These are phyloP conservation scores for Coccomyxa sp. DNA, from an alignment of 139 green algal species.

Conservation along the genomic window DNA sequence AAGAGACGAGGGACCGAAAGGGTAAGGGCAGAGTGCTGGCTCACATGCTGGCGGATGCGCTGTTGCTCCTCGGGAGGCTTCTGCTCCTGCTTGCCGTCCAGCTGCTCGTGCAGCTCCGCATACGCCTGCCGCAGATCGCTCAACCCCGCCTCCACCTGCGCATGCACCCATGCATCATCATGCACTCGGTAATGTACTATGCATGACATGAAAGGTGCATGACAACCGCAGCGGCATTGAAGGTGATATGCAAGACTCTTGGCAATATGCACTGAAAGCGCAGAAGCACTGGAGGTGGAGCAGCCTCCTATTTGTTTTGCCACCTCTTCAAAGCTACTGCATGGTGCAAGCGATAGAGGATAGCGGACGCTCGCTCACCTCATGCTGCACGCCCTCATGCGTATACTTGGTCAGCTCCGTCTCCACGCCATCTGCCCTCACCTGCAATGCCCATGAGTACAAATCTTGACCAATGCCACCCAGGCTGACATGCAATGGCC, in stretches of 20 bases:
- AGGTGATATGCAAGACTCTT: neutral
- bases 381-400: neutral
- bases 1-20: neutral
- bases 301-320: too few relatives aligned
- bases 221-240: too few relatives aligned
- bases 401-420: neutral
- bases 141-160: neutral
- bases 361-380: too few relatives aligned
- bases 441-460: neutral
- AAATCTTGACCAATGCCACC: neutral
- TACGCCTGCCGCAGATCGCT: neutral
- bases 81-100: neutral
- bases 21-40: neutral
- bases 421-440: neutral
- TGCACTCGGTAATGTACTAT: neutral
- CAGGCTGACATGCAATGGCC: neutral
- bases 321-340: too few relatives aligned
- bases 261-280: neutral
- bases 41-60: neutral
- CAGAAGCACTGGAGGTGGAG: too few relatives aligned
- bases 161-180: neutral
- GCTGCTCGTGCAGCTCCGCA: neutral
- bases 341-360: too few relatives aligned
- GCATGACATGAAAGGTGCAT: too few relatives aligned
- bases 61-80: neutral